phyloP scores from a whole-genome alignment of 371 early-diverging fungal genomes.

The Mucor circinelloides region DNA sequence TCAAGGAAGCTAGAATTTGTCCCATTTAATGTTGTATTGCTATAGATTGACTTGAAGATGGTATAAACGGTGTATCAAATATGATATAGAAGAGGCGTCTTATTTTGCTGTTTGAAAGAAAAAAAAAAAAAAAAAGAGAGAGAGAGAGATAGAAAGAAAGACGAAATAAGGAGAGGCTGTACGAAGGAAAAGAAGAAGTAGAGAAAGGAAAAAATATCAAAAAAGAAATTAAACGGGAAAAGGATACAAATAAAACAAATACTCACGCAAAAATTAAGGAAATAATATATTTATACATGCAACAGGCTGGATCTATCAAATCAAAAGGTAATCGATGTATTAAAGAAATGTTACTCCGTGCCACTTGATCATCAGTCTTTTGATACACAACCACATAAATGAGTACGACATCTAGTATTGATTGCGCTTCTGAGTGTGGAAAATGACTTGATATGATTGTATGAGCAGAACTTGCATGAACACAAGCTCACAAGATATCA shows the following conservation, averaged over 20 bases:
- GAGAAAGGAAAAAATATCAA: slow-evolving; percentile 1
- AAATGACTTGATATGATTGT: not conserved
- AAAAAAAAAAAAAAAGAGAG: not conserved
- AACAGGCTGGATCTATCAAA: not conserved
- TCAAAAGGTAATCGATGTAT: not conserved
- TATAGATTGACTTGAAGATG: not conserved
- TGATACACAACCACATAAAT: not conserved
- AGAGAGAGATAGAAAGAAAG: not conserved
- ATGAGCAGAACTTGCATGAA: not conserved
- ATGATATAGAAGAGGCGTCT: not conserved
- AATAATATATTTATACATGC: not conserved
- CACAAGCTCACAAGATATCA: not conserved
- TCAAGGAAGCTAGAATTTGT: slow-evolving; percentile 44
- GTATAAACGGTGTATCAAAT: not conserved
- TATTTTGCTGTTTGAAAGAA: too few relatives aligned
- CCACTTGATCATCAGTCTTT: not conserved
- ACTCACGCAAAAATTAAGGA: not conserved
- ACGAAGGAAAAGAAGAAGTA: slow-evolving; percentile 1
- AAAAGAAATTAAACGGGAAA: not conserved
- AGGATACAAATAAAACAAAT: slow-evolving; percentile 1
- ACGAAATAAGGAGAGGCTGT: not conserved
- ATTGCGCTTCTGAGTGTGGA: not conserved
- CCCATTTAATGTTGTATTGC: slow-evolving; percentile 30
- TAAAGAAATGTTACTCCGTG: slow-evolving; percentile 11
- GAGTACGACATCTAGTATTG: not conserved